phyloP scores from a whole-genome alignment of 768 basidiomycete genomes.

The Lactarius indigo region DNA sequence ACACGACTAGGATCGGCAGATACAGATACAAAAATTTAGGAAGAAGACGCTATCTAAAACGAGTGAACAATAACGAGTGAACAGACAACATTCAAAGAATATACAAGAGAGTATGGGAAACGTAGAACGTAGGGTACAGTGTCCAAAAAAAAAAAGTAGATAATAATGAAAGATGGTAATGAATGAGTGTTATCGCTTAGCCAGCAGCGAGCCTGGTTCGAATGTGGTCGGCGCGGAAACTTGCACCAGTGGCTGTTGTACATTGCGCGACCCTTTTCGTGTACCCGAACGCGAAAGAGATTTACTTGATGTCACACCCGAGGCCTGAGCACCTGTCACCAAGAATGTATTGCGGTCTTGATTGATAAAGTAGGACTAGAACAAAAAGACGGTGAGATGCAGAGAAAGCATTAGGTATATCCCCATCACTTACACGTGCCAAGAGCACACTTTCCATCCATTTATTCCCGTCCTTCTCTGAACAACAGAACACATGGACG shows the following conservation, averaged over 20 bases:
- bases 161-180: constrained; percentile 1
- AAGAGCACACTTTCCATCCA: constrained; percentile 83
- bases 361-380: constrained; percentile 75
- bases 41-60: background rate
- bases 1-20: constrained; percentile 15
- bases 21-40: constrained; percentile 8
- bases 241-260: constrained; percentile 45
- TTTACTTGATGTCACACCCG: constrained; percentile 30
- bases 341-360: constrained; percentile 75
- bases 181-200: constrained; percentile 40
- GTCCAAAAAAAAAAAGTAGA: constrained; percentile 11
- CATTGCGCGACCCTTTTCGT: constrained; percentile 37
- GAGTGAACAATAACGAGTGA: constrained; percentile 10
- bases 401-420: constrained; percentile 1
- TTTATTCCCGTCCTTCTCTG: constrained; percentile 62
- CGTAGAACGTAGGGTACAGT: background rate
- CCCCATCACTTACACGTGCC: constrained; percentile 61
- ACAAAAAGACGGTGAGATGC: background rate
- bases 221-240: constrained; percentile 53
- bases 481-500: constrained; percentile 79
- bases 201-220: constrained; percentile 72
- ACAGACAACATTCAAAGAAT: constrained; percentile 1
- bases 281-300: constrained; percentile 37
- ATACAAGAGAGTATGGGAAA: background rate
- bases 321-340: constrained; percentile 34